A percentile compares a stretch with the other conserved stretches of the same genome.
These are phyloP conservation scores for Steccherinum ochraceum DNA, from an alignment of 768 basidiomycete genomes.

Conservation along the genomic window DNA sequence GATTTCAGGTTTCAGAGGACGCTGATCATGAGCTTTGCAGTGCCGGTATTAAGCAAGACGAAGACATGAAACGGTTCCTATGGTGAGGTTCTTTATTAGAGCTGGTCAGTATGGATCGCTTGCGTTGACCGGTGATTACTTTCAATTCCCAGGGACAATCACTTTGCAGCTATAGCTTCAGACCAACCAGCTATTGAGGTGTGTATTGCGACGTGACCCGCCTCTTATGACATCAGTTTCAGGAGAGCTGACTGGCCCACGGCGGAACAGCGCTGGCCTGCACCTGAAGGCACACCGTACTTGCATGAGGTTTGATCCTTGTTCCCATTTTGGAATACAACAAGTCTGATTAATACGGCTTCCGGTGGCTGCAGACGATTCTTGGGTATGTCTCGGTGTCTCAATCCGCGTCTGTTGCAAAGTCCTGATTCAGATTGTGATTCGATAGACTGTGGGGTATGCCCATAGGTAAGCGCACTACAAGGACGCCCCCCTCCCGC, in stretches of 20 bases:
- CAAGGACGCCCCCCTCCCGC: neutral
- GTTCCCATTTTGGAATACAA: neutral
- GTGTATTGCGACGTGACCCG: neutral
- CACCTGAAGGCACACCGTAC: slow-evolving; percentile 32
- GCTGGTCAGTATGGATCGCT: neutral
- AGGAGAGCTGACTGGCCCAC: neutral
- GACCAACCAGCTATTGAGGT: slow-evolving; percentile 66
- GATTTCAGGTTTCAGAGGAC: neutral
- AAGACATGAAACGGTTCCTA: slow-evolving; percentile 68
- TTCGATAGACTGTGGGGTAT: slow-evolving; percentile 57
- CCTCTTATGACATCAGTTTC: neutral
- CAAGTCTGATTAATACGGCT: no score
- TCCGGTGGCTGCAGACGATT: slow-evolving; percentile 45
- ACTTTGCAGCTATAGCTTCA: slow-evolving; percentile 64
- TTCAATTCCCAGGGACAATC: slow-evolving; percentile 59
- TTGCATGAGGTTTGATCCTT: slow-evolving; percentile 48
- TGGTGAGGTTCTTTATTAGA: slow-evolving; percentile 37
- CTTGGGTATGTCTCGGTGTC: slow-evolving; percentile 39
- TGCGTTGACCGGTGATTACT: no score
- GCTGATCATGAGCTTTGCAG: slow-evolving; percentile 23
- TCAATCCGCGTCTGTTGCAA: neutral
- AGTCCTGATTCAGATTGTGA: neutral
- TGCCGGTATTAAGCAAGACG: slow-evolving; percentile 62
- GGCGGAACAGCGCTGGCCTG: slow-evolving; percentile 44
- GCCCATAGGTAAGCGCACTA: slow-evolving; percentile 49